Evolutionary conservation across 2,329 filamentous ascomycete genomes (phyloP).

Genomic region (Xylariaceae sp.): DNA sequence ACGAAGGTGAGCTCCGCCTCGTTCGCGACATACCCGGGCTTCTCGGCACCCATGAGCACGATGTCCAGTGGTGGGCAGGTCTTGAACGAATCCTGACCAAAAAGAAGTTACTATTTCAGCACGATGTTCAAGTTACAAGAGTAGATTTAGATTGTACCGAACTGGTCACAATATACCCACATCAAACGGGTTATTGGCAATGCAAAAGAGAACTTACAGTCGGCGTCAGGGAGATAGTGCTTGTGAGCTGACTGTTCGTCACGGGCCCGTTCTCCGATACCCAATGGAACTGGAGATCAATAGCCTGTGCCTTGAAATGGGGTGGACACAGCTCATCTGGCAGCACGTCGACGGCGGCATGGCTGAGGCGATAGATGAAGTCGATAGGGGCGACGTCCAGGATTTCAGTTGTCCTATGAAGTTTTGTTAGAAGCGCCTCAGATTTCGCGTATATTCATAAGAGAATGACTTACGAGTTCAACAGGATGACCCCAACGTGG

Average conservation of each 20-base stretch:
- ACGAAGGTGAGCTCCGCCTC: slow-evolving; percentile 41
- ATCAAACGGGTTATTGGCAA: not conserved
- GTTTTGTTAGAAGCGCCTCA: not conserved
- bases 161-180: too few species aligned
- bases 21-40: slow-evolving; percentile 33
- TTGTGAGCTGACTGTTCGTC: slow-evolving; percentile 26
- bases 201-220: slow-evolving; percentile 30
- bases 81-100: slow-evolving; percentile 41
- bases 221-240: slow-evolving; percentile 33
- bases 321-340: slow-evolving; percentile 19
- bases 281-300: slow-evolving; percentile 41
- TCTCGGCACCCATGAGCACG: slow-evolving; percentile 44
- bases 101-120: not conserved
- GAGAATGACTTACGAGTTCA: slow-evolving; percentile 27
- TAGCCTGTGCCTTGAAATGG: slow-evolving; percentile 21
- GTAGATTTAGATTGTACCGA: too few species aligned
- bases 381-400: slow-evolving; percentile 42
- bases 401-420: slow-evolving; percentile 36
- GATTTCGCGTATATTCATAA: not conserved
- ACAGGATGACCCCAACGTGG: slow-evolving; percentile 37
- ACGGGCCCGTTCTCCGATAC: slow-evolving; percentile 33
- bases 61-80: slow-evolving; percentile 45
- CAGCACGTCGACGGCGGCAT: slow-evolving; percentile 20
- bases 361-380: slow-evolving; percentile 27
- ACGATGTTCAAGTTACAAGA: not conserved